Base-by-base conservation (phyloP, 2,329 filamentous ascomycete genomes). In the Claviceps monticola region DNA sequence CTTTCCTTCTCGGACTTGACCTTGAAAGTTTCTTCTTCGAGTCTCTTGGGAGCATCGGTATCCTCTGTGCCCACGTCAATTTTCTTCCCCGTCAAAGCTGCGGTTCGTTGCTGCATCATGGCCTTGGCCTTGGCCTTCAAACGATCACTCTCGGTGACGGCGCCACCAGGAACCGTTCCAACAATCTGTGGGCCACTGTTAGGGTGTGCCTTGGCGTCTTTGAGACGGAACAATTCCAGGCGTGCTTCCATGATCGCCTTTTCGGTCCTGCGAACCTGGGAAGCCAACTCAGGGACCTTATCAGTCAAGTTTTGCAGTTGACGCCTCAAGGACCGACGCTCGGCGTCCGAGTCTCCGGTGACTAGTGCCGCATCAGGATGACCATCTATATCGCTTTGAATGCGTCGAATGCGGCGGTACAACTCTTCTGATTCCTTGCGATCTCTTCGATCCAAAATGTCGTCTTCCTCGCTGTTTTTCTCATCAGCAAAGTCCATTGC, bases 61-160 rank as follows among this genome's bases (percentile, higher is more conserved):
- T 90, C 84, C 57, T 94, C 87, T 54, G 83, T 78, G 46, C 71
- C 73, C 2, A 73, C 67, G 39, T 87, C 82, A 46, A 84, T 72
- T 63, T 90, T 89, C 67, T 84, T 88, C 53, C 93, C 93, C 21
- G 89, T 88, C 56, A 98, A 72, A 17, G 93, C 91, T 52, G 93
- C 93, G 58, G 93, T 90, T 54, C 93, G 85, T 62, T 95, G 90
- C 70, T 97, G 91, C 93, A 98, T 98, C 82, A 96, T 95, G 41
- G 91, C 91, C 70, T 90, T 95, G 36, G 93, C 91, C 59, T 90
- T 82, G 38, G 93, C 93, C 72, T 96, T 97, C 58, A 97, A 79
- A 51, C 91, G 82, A 68, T 98, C 93, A 3, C 88, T 86, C 68
- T 98, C 93, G 0, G 93, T 98, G 43, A 98, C 81, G 45, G 81